Base-by-base conservation (phyloP, 2,329 filamentous ascomycete genomes). In the Camptophora hylomeconis region DNA sequence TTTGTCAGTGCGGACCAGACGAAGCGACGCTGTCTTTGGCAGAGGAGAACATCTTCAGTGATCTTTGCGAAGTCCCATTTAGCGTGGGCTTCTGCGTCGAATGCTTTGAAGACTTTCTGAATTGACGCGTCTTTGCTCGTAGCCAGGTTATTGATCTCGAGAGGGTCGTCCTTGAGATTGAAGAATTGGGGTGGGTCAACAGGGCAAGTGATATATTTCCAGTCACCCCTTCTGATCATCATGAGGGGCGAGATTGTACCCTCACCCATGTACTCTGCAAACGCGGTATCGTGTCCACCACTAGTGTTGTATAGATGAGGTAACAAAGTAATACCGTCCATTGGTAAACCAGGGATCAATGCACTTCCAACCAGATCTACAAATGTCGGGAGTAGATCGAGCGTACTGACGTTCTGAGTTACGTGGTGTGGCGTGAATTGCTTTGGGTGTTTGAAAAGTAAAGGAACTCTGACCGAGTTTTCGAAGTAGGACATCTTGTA, bases 401-500 rank as follows among this genome's bases (percentile, higher is more conserved):
- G 71, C 0, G 86, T 93, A 7, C 83, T 92, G 8, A 94, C 86
- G 40, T 86, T 92, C 53, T 87, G 66, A 11, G 68, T 66, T 16
- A 94, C 79, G 18, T 74, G 77, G 59, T 75, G 82, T 17, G 84
- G 75, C 9, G 65, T 52, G 54, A 87, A 92, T 37, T 67, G 68
- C 45, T 74, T 65, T 15, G 86, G 86, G 46, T 86, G 74, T 54
- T 83, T 77, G 51, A 93, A 69, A 40, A 94, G 65, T 50, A 94
- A 75, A 2, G 86, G 86, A 13, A 94, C 86, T 16, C 86, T 78
- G 24, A 83, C 82, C 8, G 83, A 92, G 21, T 77, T 77, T 65
- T 94, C 86, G 47, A 84, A 93, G 69, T 89, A 94, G 49, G 74
- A 83, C 86, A 94, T 94, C 67, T 94, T 94, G 65, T 93, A 72